Conservation (phyloP, 257 asterid species). For the Mitragyna speciosa region DNA sequence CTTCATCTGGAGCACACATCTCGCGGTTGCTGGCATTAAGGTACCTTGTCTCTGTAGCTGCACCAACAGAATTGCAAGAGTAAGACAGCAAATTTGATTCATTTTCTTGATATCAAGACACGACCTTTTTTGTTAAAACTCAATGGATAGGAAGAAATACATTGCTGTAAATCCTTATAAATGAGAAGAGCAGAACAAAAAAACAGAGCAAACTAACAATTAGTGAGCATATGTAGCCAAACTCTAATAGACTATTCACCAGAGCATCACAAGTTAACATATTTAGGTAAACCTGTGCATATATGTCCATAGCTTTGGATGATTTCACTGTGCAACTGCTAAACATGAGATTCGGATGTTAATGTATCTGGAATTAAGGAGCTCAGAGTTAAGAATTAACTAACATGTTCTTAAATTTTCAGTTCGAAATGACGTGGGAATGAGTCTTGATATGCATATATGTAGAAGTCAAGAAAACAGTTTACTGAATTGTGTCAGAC, state of each 20-base stretch:
- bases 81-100: slow-evolving; percentile 8
- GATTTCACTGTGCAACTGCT: not conserved
- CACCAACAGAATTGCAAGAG: slow-evolving; percentile 18
- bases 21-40: slow-evolving; percentile 84
- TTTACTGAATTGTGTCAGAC: not conserved
- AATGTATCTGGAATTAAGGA: not conserved
- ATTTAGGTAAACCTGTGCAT: not conserved
- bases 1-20: slow-evolving; percentile 77
- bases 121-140: not conserved
- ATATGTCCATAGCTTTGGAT: not conserved
- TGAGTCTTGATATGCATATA: not conserved
- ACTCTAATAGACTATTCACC: not conserved
- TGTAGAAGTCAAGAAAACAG: not conserved
- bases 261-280: not conserved
- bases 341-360: not conserved
- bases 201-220: not conserved
- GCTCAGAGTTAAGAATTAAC: not conserved
- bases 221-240: not conserved
- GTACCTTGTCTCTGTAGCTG: slow-evolving; percentile 76
- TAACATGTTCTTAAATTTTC: not conserved
- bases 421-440: not conserved
- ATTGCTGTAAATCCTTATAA: not conserved
- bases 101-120: slow-evolving; percentile 1
- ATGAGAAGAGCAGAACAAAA: not conserved
- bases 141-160: not conserved